phyloP scores from a whole-genome alignment of 164 flowering plant genomes.

The Piper longum region DNA sequence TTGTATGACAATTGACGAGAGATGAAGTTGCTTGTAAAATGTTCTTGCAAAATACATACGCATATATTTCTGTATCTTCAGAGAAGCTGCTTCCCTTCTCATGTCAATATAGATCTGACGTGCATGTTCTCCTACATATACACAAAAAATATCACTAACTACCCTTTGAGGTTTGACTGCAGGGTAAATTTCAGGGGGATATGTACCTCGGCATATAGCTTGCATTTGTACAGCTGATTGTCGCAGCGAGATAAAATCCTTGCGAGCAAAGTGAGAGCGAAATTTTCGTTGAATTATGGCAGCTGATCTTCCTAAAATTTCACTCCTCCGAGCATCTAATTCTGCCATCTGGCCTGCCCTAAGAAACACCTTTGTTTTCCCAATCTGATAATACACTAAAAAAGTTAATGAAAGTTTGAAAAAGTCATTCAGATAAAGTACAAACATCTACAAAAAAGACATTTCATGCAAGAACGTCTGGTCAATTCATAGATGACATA shows the following conservation, averaged over 20 bases:
- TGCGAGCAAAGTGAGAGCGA: slow-evolving; percentile 66
- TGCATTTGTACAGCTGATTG: slow-evolving; percentile 52
- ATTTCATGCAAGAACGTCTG: background rate
- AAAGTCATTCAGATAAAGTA: background rate
- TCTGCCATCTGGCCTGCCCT: slow-evolving; percentile 98
- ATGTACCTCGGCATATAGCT: slow-evolving; percentile 82
- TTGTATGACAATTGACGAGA: slow-evolving; percentile 62
- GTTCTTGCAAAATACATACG: slow-evolving; percentile 69
- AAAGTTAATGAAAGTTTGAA: background rate
- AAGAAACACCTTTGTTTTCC: slow-evolving; percentile 87
- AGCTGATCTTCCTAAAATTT: slow-evolving; percentile 79
- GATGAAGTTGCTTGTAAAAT: slow-evolving; percentile 36
- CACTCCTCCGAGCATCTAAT: slow-evolving; percentile 66
- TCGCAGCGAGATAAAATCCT: slow-evolving; percentile 39
- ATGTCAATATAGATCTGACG: slow-evolving; percentile 46
- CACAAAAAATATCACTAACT: too few relatives aligned
- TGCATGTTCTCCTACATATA: slow-evolving; percentile 57
- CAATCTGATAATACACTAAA: slow-evolving; percentile 45
- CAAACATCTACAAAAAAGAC: background rate
- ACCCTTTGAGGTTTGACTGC: background rate
- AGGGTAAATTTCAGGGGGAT: background rate
- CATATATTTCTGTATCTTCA: slow-evolving; percentile 58
- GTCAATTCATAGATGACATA: too few relatives aligned
- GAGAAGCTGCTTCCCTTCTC: slow-evolving; percentile 67
- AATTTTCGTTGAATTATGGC: slow-evolving; percentile 78